phyloP scores from a whole-genome alignment of 345 rosid genomes.

The Populus euphratica region DNA sequence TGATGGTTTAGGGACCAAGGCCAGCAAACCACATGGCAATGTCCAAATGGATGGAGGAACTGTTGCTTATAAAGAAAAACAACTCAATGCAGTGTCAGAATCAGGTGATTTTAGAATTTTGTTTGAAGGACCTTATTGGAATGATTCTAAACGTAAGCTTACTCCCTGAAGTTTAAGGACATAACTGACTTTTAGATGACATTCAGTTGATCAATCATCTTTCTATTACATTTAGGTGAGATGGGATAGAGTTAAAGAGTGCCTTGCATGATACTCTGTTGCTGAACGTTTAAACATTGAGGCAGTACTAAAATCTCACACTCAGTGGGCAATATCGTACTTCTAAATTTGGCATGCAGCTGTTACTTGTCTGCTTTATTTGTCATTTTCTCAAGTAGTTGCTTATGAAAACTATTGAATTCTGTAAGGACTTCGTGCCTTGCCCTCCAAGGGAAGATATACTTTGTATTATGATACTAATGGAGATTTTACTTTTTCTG shows the following conservation, averaged over 20 bases:
- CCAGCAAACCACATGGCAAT: conserved; percentile 11
- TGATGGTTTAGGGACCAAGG: conserved; percentile 14
- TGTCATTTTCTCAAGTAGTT: no score
- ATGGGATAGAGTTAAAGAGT: no score
- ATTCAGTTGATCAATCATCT: background rate
- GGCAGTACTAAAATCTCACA: no score
- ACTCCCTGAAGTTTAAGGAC: background rate
- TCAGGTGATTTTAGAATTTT: conserved; percentile 29
- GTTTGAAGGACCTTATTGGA: background rate
- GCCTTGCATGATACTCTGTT: background rate
- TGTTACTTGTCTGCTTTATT: background rate
- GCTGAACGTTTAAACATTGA: no score
- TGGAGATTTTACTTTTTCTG: conserved; percentile 1
- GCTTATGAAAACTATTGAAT: background rate
- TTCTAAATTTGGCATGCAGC: background rate
- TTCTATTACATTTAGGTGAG: background rate
- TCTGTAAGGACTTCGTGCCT: background rate
- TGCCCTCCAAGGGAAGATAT: conserved; percentile 5
- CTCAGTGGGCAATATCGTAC: background rate
- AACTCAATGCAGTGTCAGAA: conserved; percentile 4
- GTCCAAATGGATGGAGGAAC: conserved; percentile 10
- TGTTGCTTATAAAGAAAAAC: conserved; percentile 12
- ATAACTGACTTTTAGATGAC: background rate
- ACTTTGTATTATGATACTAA: background rate
- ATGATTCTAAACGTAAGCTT: conserved; percentile 2